A percentile compares a stretch with the other conserved stretches of the same genome.
Conservation (phyloP, 257 asterid species). For the Solanum neorickii region DNA sequence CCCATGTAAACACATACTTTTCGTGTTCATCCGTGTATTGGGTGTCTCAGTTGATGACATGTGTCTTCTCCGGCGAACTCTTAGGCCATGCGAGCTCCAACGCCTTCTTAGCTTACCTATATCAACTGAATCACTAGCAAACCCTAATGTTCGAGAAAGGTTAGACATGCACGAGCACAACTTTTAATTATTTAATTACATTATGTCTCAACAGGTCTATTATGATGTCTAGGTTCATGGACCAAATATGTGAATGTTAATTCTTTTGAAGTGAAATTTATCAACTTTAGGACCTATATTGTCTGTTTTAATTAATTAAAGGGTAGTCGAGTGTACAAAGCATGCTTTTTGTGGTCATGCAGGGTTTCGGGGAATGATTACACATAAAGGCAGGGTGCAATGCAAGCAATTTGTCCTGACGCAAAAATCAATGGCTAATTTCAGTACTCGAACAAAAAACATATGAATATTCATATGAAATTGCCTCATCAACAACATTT, state of each 20-base stretch:
- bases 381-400: background rate
- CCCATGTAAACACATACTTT: slow-evolving; percentile 85
- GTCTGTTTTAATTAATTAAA: background rate
- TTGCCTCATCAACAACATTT: background rate
- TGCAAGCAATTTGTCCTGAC: background rate
- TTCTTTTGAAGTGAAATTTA: background rate
- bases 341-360: background rate
- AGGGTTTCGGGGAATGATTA: background rate
- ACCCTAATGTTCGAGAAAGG: slow-evolving; percentile 30
- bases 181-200: background rate
- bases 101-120: slow-evolving; percentile 57
- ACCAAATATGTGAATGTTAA: background rate
- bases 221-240: background rate
- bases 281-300: background rate
- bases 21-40: slow-evolving; percentile 66
- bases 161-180: background rate
- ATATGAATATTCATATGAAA: background rate
- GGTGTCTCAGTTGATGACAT: slow-evolving; percentile 43
- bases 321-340: background rate
- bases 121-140: slow-evolving; percentile 46
- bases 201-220: background rate
- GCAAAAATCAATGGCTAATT: background rate
- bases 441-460: background rate
- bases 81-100: slow-evolving; percentile 64
- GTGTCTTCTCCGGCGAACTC: slow-evolving; percentile 53